Evolutionary conservation across 2,329 filamentous ascomycete genomes (phyloP).

Genomic region (Davidsoniella australis): DNA sequence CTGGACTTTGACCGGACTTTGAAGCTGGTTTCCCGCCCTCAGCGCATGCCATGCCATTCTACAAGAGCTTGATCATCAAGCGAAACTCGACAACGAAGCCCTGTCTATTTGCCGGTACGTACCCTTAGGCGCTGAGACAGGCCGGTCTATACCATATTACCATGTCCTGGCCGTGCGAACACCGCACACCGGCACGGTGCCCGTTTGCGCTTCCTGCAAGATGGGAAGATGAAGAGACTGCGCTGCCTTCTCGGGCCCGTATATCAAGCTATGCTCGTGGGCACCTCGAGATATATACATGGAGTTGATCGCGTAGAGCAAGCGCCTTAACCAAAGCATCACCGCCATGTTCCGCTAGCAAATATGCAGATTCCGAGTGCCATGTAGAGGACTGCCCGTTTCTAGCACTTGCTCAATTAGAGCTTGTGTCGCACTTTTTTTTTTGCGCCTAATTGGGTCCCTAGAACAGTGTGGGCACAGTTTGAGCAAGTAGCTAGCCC

Average conservation of each 20-base stretch:
- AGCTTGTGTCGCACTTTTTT: slow-evolving; percentile 12
- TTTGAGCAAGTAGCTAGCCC: slow-evolving; percentile 4
- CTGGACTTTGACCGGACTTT: too few relatives aligned
- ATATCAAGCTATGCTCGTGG: not conserved
- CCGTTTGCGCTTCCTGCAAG: slow-evolving; percentile 2
- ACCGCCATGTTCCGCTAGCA: too few relatives aligned
- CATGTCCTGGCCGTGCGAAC: not conserved
- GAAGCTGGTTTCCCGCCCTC: too few relatives aligned
- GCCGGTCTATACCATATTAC: too few relatives aligned
- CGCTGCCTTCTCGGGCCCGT: not conserved
- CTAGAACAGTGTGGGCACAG: slow-evolving; percentile 11
- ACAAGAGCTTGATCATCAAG: too few relatives aligned
- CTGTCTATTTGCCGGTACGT: too few relatives aligned
- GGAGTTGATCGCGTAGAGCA: slow-evolving; percentile 5
- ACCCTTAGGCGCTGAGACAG: too few relatives aligned
- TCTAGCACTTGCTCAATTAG: not conserved
- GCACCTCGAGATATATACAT: not conserved
- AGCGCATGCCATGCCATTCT: too few relatives aligned
- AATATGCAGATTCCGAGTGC: too few relatives aligned
- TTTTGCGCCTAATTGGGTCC: slow-evolving; percentile 12
- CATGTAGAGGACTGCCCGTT: not conserved
- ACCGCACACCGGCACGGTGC: not conserved
- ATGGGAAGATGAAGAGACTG: slow-evolving; percentile 1
- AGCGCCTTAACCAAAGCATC: not conserved
- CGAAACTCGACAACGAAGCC: too few relatives aligned